Percentiles rank a stretch among this genome's conserved stretches.
phyloP scores from a whole-genome alignment of 805 yeast genomes.

The Saturnispora diversa region DNA sequence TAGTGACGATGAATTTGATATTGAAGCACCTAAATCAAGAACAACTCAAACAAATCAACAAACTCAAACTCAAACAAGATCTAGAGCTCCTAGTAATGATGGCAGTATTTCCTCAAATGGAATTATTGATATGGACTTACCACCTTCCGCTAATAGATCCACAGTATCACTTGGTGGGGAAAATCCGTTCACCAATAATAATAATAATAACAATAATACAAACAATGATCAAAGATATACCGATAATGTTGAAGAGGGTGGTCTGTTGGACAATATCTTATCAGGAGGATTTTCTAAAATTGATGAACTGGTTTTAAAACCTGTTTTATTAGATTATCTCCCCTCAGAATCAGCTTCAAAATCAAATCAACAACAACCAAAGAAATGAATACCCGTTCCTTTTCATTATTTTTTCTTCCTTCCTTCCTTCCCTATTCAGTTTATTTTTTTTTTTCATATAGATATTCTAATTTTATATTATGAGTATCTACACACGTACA shows the following conservation, averaged over 20 bases:
- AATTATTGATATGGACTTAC: constrained; percentile 10
- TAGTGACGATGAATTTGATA: constrained; percentile 92
- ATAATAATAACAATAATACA: constrained; percentile 3
- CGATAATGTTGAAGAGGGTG: constrained; percentile 2
- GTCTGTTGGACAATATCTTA: constrained; percentile 26
- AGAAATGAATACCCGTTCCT: too few relatives aligned
- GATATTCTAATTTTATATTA: background rate
- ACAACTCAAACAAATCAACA: background rate
- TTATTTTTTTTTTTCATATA: too few relatives aligned
- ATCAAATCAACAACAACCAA: background rate
- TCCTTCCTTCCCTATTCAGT: too few relatives aligned
- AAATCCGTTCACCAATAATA: constrained; percentile 7
- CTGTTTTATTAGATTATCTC: constrained; percentile 68
- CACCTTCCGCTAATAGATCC: constrained; percentile 5
- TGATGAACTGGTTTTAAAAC: constrained; percentile 90
- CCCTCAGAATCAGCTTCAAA: constrained; percentile 1
- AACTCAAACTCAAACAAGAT: constrained; percentile 13
- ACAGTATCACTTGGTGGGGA: constrained; percentile 6
- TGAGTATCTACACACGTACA: background rate
- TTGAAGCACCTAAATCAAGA: constrained; percentile 51
- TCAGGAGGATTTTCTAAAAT: constrained; percentile 78
- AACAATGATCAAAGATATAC: background rate
- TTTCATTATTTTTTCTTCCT: too few relatives aligned
- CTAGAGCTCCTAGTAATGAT: constrained; percentile 24
- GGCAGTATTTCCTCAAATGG: constrained; percentile 15